phyloP scores from a whole-genome alignment of 768 basidiomycete species.

The Hypholoma sublateritium region DNA sequence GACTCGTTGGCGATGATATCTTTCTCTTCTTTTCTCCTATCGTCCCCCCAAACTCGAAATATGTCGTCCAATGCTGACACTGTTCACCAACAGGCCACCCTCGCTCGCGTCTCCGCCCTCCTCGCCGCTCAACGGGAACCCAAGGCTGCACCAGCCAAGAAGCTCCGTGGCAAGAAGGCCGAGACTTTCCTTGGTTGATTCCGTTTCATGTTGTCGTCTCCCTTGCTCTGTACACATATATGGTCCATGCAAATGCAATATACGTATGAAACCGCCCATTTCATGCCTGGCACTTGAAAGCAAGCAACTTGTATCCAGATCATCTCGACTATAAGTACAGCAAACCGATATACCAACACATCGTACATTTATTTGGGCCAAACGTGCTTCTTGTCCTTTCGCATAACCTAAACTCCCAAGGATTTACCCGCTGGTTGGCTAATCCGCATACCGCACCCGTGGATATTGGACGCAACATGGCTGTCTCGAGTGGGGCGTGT shows the following conservation, averaged over 20 bases:
- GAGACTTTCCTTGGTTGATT: slow-evolving; percentile 20
- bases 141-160: slow-evolving; percentile 66
- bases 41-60: slow-evolving; percentile 13
- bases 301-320: too few relatives aligned
- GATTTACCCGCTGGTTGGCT: slow-evolving; percentile 51
- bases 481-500: slow-evolving; percentile 49
- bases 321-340: too few relatives aligned
- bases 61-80: slow-evolving; percentile 27
- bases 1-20: slow-evolving; percentile 76
- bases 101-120: slow-evolving; percentile 77
- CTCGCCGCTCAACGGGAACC: slow-evolving; percentile 69
- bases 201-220: slow-evolving; percentile 20
- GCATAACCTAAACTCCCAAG: slow-evolving; percentile 14
- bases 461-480: slow-evolving; percentile 29
- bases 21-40: slow-evolving; percentile 14
- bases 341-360: not conserved
- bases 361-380: not conserved
- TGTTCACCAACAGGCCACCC: slow-evolving; percentile 51
- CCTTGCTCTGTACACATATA: slow-evolving; percentile 24
- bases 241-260: slow-evolving; percentile 27
- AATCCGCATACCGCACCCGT: slow-evolving; percentile 51
- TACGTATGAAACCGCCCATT: slow-evolving; percentile 20
- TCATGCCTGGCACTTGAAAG: not conserved
- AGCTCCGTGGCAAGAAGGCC: slow-evolving; percentile 71
- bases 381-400: not conserved